These are phyloP conservation scores for Dipteronia sinensis DNA, from an alignment of 345 rosid genomes.

Conservation along the genomic window DNA sequence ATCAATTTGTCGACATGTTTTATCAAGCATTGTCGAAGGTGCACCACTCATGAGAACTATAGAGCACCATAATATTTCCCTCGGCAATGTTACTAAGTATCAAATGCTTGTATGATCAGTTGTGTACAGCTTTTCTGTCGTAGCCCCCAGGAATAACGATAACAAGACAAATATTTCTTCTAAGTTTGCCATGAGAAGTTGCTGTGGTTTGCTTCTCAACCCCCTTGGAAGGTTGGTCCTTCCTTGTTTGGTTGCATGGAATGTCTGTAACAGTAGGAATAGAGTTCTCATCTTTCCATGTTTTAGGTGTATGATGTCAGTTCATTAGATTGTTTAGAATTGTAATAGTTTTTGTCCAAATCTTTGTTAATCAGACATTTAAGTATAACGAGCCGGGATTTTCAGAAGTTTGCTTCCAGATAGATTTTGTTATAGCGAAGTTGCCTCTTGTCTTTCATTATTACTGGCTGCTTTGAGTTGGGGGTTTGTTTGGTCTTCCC, in stretches of 20 bases:
- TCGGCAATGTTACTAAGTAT: conserved; percentile 18
- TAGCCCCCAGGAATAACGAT: conserved; percentile 19
- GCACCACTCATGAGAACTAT: conserved; percentile 43
- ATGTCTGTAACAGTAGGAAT: conserved; percentile 22
- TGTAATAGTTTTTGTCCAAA: conserved; percentile 11
- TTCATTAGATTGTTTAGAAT: conserved; percentile 12
- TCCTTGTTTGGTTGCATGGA: neutral
- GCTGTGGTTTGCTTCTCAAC: neutral
- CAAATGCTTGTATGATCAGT: conserved; percentile 25
- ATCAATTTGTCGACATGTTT: conserved; percentile 65
- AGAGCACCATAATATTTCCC: neutral
- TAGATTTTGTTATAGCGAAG: neutral
- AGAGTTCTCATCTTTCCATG: neutral
- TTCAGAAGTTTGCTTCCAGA: neutral
- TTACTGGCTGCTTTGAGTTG: neutral
- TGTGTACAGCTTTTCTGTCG: conserved; percentile 32
- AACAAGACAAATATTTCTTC: neutral
- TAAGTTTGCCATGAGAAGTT: conserved; percentile 14
- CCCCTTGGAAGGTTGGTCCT: neutral
- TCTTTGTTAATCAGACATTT: neutral
- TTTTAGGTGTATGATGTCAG: conserved; percentile 4
- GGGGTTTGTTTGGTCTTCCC: no score
- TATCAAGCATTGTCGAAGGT: conserved; percentile 54
- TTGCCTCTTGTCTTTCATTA: neutral
- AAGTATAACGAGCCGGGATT: neutral